phyloP scores from a whole-genome alignment of 495 filamentous ascomycete genomes.

The Lindgomyces ingoldianus region DNA sequence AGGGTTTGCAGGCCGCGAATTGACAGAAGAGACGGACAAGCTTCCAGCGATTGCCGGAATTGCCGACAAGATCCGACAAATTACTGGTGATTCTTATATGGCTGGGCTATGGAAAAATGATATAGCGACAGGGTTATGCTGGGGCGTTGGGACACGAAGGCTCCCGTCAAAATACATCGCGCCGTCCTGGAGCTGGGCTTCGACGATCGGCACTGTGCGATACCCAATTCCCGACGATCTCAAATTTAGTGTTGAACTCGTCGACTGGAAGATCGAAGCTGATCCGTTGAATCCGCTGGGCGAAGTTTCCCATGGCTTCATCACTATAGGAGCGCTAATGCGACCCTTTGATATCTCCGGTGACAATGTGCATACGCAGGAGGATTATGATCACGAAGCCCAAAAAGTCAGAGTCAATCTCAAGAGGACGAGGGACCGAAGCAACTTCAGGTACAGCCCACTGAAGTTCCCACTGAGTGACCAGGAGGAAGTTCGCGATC shows the following conservation, averaged over 20 bases:
- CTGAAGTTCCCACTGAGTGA: neutral
- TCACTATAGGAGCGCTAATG: neutral
- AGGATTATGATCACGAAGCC: neutral
- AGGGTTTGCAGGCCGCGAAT: conserved; percentile 1
- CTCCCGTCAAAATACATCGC: neutral
- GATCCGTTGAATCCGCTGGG: neutral
- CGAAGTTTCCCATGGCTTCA: neutral
- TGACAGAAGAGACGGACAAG: neutral
- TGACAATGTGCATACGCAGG: neutral
- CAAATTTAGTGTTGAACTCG: neutral
- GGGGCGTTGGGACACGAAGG: neutral
- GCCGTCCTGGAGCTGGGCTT: conserved; percentile 8
- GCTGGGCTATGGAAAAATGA: conserved; percentile 3
- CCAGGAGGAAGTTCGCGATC: neutral
- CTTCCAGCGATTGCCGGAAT: neutral
- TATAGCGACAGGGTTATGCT: neutral
- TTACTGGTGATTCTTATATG: neutral
- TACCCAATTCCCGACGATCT: neutral
- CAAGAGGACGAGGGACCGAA: neutral
- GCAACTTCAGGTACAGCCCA: neutral
- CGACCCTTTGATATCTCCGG: neutral
- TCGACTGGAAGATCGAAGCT: neutral
- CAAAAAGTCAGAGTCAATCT: neutral
- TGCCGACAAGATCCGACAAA: neutral
- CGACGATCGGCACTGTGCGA: neutral